These are phyloP conservation scores for Orychophragmus violaceus DNA, from an alignment of 345 rosid genomes.

Conservation along the genomic window DNA sequence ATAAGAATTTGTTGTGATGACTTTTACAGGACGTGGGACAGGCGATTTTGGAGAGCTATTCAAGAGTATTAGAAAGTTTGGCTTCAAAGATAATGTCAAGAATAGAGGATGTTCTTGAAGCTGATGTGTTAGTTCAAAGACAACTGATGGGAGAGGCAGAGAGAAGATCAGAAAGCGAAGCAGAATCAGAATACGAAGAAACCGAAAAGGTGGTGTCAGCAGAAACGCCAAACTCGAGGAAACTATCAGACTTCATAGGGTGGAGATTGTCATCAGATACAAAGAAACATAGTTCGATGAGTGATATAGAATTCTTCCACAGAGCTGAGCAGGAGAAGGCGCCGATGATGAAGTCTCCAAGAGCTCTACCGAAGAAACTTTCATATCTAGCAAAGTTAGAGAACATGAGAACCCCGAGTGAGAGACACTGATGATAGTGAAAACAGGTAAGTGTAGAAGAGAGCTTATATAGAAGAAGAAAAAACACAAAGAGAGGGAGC, in stretches of 20 bases:
- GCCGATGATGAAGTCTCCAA: slow-evolving; percentile 30
- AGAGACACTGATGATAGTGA: slow-evolving; percentile 44
- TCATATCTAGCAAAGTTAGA: slow-evolving; percentile 74
- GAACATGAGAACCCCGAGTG: slow-evolving; percentile 61
- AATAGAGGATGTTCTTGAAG: not conserved
- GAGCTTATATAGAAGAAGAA: not conserved
- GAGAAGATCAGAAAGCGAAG: not conserved
- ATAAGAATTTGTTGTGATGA: not conserved
- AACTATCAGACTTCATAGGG: not conserved
- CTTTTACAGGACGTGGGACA: not conserved
- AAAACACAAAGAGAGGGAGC: not conserved
- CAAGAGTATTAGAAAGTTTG: not conserved
- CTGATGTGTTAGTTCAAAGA: not conserved
- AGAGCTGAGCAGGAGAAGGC: slow-evolving; percentile 36
- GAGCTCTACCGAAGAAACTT: slow-evolving; percentile 37
- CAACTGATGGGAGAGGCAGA: not conserved
- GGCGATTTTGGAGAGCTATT: not conserved
- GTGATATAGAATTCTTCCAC: slow-evolving; percentile 27
- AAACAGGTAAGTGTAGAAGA: slow-evolving; percentile 6
- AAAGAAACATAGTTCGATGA: slow-evolving; percentile 23
- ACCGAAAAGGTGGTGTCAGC: not conserved
- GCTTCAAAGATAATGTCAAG: not conserved
- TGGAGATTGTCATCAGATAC: not conserved
- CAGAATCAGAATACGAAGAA: not conserved
- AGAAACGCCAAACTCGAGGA: not conserved